Base-by-base conservation (phyloP, 108 stramenopile genomes). In the Cyclotella cryptica region DNA sequence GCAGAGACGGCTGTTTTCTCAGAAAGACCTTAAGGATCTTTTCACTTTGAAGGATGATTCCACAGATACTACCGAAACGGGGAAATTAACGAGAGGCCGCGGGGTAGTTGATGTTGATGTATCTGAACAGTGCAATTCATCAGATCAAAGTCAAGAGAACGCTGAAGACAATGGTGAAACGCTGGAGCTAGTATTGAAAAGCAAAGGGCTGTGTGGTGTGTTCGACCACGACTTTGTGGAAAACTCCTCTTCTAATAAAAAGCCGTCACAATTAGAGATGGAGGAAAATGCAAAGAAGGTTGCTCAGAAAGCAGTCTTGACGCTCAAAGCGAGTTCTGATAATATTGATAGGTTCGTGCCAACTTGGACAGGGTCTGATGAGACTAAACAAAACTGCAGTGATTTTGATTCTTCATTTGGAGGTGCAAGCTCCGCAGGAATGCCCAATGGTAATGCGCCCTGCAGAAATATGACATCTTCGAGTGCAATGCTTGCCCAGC, bases 1-100 rank as follows among this genome's bases (percentile, higher is more conserved):
- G 64, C 97, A 98, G 77, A 75, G 86, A 47, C 87, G 97, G 0
- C 80, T 98, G 0, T 98, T 98, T 77, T 93, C 93, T 12, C 84
- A 95, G 42, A 88, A 85, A 47, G 96, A 98, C 69, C 64, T 99
- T 46, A 81, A 77, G 41, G 96, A 99, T 64, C 76, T 99, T 11
- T 98, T 99, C 73, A 93, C 94, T 13, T 84, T 99, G 43, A 89
- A 89, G 62, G 88, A 80, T 46, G 92, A 96, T 49, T 66, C 47
- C 0, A 81, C 82, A 15, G 90, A 90, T 18, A 41, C 87, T 45
- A 93, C 90, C 17, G 91, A 89, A 58, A 88, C 91, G 5, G 88
- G 87, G 63, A 66, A 87, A 61, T 59, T 89, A 49, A 91, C 88
- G 0, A 88, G 70, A 52, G 92, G 87, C n/a, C 70, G 60, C 35